Evolutionary conservation across 2,329 filamentous ascomycete species (phyloP), one percentile per base, ranked within the genome.

Genomic region (Colletotrichum magnum): DNA sequence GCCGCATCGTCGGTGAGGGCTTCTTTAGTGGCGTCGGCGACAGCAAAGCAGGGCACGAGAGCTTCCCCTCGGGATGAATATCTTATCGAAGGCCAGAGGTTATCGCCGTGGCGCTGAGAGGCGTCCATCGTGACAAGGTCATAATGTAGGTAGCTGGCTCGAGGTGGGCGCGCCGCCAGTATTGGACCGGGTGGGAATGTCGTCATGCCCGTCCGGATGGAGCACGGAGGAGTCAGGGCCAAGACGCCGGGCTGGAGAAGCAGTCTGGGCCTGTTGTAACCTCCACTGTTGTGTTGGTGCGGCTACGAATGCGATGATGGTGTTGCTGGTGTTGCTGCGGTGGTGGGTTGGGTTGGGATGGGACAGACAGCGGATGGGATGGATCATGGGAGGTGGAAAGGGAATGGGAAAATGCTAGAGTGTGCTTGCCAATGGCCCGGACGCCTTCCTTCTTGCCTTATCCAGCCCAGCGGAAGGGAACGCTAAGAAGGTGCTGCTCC

Each of bases 401-500:
- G 21, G 21, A 24, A 24, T 24, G 21, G 21, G 3, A 24, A 24
- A 24, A 24, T 24, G 21, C 21, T 24, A 24, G 21, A 24, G 21
- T 24, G 21, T 24, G 21, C 21, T 24, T 36, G 32, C 32, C 32
- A 7, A 36, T 10, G 10, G 32, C 9, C 32, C 32, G 21, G 21
- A 36, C 32, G 32, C 32, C 32, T 36, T 36, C 32, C 32, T 32
- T 32, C 28, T 43, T 43, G 41, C 16, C 16, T 18, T 50, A 18
- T 18, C 47, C 21, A 18, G 9, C n/a, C 62, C 62, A 52, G 51
- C 51, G 56, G 56, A 28, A 56, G 28, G 62, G 62, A 66, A 66
- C 62, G 36, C 65, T 58, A 64, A 56, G 26, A 50, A 24, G 54
- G 26, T 51, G 43, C 12, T 50, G 39, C 47, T 36, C 26, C 56